These are phyloP conservation scores for Fragilaria crotonensis DNA, from an alignment of 108 stramenopile species.

Conservation along the genomic window DNA sequence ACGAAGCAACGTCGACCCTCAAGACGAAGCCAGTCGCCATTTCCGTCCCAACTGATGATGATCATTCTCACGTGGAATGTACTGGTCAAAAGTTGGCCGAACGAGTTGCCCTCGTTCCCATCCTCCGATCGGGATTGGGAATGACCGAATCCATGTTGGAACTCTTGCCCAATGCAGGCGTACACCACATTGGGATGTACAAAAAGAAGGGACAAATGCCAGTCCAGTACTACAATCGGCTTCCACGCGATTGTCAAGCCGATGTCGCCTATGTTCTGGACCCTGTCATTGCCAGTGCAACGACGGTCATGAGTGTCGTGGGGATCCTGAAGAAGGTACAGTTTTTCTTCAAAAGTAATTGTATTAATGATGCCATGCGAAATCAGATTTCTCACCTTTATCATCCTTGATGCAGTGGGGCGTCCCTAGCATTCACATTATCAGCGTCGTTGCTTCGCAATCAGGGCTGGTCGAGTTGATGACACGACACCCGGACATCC, in stretches of 20 bases:
- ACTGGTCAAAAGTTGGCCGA: constrained; percentile 51
- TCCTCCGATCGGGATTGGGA: constrained; percentile 89
- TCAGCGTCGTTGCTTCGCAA: constrained; percentile 79
- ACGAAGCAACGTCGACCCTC: constrained; percentile 86
- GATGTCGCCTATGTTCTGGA: constrained; percentile 92
- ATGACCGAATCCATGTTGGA: constrained; percentile 97
- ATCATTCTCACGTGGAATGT: constrained; percentile 39
- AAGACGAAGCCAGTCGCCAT: constrained; percentile 58
- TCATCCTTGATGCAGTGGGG: constrained; percentile 53
- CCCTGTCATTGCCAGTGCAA: constrained; percentile 86
- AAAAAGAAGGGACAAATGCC: constrained; percentile 60
- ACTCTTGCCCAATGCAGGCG: constrained; percentile 82
- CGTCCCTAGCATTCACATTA: constrained; percentile 73
- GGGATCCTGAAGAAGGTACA: constrained; percentile 94
- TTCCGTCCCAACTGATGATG: constrained; percentile 41
- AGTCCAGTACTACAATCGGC: constrained; percentile 95
- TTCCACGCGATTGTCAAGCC: constrained; percentile 74
- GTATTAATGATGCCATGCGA: constrained; percentile 3
- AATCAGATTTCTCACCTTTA: background rate
- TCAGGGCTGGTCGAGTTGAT: constrained; percentile 59
- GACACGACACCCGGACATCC: constrained; percentile 79
- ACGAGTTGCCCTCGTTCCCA: constrained; percentile 85
- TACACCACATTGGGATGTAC: constrained; percentile 99
- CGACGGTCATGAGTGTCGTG: constrained; percentile 83
- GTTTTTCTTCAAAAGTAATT: constrained; percentile 12